Conservation (phyloP, 2,329 filamentous ascomycete genomes). For the Ceratocystis huliohia region DNA sequence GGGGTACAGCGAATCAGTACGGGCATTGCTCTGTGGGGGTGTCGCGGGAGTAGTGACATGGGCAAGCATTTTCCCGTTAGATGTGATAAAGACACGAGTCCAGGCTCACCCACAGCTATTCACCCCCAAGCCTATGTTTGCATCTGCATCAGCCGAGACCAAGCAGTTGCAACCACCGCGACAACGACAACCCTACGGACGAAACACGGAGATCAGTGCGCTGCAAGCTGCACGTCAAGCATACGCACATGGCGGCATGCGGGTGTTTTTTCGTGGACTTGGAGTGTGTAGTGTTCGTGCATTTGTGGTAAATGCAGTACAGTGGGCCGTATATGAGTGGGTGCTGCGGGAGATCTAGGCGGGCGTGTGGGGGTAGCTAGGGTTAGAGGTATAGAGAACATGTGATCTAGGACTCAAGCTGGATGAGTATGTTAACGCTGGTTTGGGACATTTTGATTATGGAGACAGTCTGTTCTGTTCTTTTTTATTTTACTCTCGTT, state of each 20-base stretch:
- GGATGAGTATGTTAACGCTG: neutral
- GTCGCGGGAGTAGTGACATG: conserved; percentile 79
- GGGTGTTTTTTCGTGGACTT: conserved; percentile 60
- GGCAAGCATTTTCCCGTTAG: conserved; percentile 80
- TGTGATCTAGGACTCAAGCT: too few species aligned
- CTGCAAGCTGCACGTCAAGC: conserved; percentile 51
- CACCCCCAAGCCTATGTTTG: too few species aligned
- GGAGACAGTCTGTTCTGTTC: too few species aligned
- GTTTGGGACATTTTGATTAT: neutral
- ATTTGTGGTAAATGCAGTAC: conserved; percentile 85
- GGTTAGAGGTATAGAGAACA: too few species aligned
- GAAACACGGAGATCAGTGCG: conserved; percentile 35
- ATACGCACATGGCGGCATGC: conserved; percentile 50
- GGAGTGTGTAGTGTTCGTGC: conserved; percentile 73
- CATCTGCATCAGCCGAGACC: too few species aligned
- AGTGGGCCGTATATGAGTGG: conserved; percentile 88
- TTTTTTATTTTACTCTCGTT: too few species aligned
- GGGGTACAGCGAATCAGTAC: conserved; percentile 37
- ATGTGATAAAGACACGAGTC: conserved; percentile 85
- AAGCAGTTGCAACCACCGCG: conserved; percentile 20
- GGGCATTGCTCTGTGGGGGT: conserved; percentile 70
- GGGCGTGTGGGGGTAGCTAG: neutral
- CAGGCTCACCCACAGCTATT: conserved; percentile 35
- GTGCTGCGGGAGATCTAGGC: conserved; percentile 49
- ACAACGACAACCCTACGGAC: conserved; percentile 27